These are phyloP conservation scores for Planoprotostelium fungivorum DNA, from an alignment of 78 protist species.

Conservation along the genomic window DNA sequence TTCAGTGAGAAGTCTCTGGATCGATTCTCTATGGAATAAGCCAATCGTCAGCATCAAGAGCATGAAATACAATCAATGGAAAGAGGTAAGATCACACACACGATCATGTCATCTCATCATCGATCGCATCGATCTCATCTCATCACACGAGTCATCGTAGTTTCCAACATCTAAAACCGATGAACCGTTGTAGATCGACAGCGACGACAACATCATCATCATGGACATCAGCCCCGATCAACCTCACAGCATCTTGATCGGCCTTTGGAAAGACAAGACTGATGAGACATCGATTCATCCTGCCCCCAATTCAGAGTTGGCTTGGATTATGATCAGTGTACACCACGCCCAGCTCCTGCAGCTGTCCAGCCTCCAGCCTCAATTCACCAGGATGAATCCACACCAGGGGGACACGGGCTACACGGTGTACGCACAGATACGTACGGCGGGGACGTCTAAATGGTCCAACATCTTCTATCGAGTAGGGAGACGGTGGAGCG, in stretches of 20 bases:
- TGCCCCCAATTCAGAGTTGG: not conserved
- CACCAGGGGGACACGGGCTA: not conserved
- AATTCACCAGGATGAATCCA: not conserved
- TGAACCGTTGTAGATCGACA: not conserved
- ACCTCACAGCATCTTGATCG: not conserved
- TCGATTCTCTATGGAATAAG: not conserved
- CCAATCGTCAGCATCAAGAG: not conserved
- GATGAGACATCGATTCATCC: not conserved
- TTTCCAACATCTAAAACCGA: not conserved
- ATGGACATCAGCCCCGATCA: not conserved
- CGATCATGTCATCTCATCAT: not conserved
- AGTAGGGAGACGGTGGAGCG: too few species aligned
- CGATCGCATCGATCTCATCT: too few species aligned
- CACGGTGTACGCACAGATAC: not conserved
- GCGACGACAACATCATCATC: not conserved
- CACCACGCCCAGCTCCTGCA: not conserved
- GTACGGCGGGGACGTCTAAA: not conserved
- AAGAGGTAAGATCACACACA: not conserved
- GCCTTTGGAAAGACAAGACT: not conserved
- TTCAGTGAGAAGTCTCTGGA: not conserved
- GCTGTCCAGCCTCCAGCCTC: too few species aligned
- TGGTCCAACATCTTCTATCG: not conserved
- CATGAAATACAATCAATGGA: not conserved
- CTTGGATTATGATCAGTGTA: not conserved
- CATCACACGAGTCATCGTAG: not conserved